Evolutionary conservation across 345 rosid species (phyloP).

Genomic region (Theobroma cacao): DNA sequence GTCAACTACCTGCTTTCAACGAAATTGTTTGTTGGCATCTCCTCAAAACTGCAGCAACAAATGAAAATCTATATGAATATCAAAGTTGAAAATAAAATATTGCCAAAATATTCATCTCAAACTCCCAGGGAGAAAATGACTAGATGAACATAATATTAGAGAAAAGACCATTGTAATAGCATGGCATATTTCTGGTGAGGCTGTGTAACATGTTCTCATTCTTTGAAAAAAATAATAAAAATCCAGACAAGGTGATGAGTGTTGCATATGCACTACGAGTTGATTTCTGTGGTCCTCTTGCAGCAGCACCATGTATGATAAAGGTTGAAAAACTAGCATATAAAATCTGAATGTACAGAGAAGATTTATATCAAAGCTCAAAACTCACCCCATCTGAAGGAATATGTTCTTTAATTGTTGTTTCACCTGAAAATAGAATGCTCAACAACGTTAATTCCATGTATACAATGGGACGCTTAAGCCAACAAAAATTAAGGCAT

Average conservation of each 20-base stretch:
- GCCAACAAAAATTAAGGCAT: neutral
- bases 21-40: slow-evolving; percentile 91
- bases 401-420: slow-evolving; percentile 79
- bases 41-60: slow-evolving; percentile 70
- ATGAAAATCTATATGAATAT: slow-evolving; percentile 12
- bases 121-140: neutral
- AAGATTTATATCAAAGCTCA: neutral
- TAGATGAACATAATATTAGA: neutral
- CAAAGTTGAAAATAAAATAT: slow-evolving; percentile 2
- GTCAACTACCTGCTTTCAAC: slow-evolving; percentile 87
- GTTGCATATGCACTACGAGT: neutral
- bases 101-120: neutral
- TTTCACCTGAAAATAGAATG: slow-evolving; percentile 52
- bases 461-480: neutral
- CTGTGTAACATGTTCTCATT: neutral
- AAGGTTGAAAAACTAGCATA: neutral
- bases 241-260: neutral
- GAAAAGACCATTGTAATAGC: neutral
- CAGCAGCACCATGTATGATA: neutral
- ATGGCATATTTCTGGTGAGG: neutral
- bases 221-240: neutral
- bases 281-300: neutral
- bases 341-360: neutral
- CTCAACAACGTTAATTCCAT: neutral
- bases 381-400: slow-evolving; percentile 71